These are phyloP conservation scores for Prunus davidiana DNA, from an alignment of 306 rosid species.

Conservation along the genomic window DNA sequence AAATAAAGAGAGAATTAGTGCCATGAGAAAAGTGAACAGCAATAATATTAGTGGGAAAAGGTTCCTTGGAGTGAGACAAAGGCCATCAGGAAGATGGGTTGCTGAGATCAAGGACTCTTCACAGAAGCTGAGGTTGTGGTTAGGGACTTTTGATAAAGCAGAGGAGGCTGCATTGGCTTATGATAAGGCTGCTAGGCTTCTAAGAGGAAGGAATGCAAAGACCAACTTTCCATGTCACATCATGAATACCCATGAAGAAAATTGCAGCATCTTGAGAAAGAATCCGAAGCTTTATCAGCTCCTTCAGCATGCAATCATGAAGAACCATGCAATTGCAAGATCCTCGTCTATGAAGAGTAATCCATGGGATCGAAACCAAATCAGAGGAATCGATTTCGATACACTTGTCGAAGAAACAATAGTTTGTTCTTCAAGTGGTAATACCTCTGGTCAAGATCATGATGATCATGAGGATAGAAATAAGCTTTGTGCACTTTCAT, in stretches of 20 bases:
- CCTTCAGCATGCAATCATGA: conserved; percentile 69
- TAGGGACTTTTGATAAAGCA: conserved; percentile 76
- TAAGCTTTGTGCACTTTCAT: conserved; percentile 28
- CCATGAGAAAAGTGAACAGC: conserved; percentile 23
- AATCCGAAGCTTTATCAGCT: conserved; percentile 65
- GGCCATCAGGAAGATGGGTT: conserved; percentile 97
- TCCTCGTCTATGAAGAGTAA: conserved; percentile 16
- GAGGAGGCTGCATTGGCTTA: conserved; percentile 85
- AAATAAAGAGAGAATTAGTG: conserved; percentile 11
- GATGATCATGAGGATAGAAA: conserved; percentile 5
- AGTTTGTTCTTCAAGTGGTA: conserved; percentile 47
- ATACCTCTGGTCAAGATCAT: conserved; percentile 6
- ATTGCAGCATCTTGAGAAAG: conserved; percentile 41
- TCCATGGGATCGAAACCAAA: neutral
- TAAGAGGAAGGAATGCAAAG: conserved; percentile 82
- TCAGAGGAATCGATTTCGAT: conserved; percentile 17
- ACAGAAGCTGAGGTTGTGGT: conserved; percentile 85
- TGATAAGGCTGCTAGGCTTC: conserved; percentile 82
- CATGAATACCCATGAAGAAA: conserved; percentile 38
- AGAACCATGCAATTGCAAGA: conserved; percentile 44
- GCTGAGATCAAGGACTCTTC: conserved; percentile 88
- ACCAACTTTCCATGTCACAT: conserved; percentile 58
- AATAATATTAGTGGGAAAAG: conserved; percentile 30
- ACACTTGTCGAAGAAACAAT: conserved; percentile 66
- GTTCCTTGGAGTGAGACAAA: conserved; percentile 80